These are phyloP conservation scores for Candida parachauliodes DNA, from an alignment of 805 yeast genomes.

Conservation along the genomic window DNA sequence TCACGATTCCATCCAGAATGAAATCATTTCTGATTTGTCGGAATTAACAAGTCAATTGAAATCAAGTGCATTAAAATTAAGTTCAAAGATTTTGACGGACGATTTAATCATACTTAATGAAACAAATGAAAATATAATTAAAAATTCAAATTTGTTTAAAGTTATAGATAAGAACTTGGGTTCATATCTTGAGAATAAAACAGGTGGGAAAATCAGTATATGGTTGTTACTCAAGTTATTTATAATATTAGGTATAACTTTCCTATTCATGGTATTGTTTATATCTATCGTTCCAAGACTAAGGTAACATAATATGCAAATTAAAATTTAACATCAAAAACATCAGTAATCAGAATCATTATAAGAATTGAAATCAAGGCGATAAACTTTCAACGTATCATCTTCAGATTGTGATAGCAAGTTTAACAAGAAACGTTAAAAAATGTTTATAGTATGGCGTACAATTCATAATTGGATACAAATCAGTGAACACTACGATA, in stretches of 20 bases:
- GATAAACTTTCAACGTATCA: too few relatives aligned
- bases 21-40: constrained; percentile 45
- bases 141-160: constrained; percentile 26
- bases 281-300: constrained; percentile 36
- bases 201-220: constrained; percentile 38
- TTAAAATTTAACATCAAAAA: too few relatives aligned
- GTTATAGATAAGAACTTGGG: constrained; percentile 35
- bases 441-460: too few relatives aligned
- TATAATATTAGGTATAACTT: constrained; percentile 21
- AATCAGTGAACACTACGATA: too few relatives aligned
- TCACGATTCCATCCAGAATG: constrained; percentile 46
- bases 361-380: too few relatives aligned
- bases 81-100: constrained; percentile 29
- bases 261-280: constrained; percentile 29
- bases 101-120: constrained; percentile 31
- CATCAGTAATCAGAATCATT: too few relatives aligned
- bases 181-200: constrained; percentile 33
- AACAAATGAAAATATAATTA: constrained; percentile 32
- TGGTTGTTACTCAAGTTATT: constrained; percentile 34
- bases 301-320: too few relatives aligned
- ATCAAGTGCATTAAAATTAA: constrained; percentile 43
- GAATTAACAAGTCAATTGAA: constrained; percentile 47
- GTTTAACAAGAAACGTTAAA: too few relatives aligned
- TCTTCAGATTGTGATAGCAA: too few relatives aligned
- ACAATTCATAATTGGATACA: too few relatives aligned